Evolutionary conservation across 2,329 filamentous ascomycete genomes (phyloP), one percentile per base, ranked within the genome.

Genomic region (Fusarium sp.): DNA sequence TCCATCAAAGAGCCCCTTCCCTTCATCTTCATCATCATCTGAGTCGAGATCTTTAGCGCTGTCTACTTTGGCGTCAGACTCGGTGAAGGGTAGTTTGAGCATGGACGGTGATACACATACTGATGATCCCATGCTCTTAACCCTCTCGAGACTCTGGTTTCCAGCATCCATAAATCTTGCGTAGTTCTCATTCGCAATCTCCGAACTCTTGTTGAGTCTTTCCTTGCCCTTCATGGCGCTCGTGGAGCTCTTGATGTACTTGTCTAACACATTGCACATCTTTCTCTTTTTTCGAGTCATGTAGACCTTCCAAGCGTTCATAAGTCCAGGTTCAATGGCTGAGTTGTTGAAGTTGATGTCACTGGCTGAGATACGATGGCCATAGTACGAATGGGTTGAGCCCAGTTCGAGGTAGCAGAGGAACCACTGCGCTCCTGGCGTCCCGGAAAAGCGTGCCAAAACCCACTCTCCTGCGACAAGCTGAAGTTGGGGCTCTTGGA

Each of bases 401-500:
- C 57, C 57, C 1, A 59, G 29, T 6, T 59, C 57, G 24, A 59
- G 48, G 11, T 59, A 37, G 29, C 57, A 59, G 3, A 59, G 25
- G 16, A 59, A 59, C 57, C 57, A 59, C 11, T 59, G 54, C 7
- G 57, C 24, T 10, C 57, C 48, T 11, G 12, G 48, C 2, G 57
- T 51, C 1, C 57, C 48, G 4, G 48, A 59, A 6, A 59, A 59
- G 8, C 57, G 48, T 4, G 57, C 48, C 6, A 59, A 4, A 13
- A 55, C 57, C 57, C 57, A 59, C 10, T 59, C 57, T 2, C 57
- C 57, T 2, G 57, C 57, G 16, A 59, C 49, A 2, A 59, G 57
- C 24, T 55, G 57, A 0, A 59, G 57, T n/a, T 45, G 27, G 4
- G 57, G 48, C 6, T 59, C 57, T 18, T 59, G 57, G 3, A 59